Percentiles rank a stretch among this genome's conserved stretches.
Conservation (phyloP, 257 asterid species). For the Fraxinus pennsylvanica region DNA sequence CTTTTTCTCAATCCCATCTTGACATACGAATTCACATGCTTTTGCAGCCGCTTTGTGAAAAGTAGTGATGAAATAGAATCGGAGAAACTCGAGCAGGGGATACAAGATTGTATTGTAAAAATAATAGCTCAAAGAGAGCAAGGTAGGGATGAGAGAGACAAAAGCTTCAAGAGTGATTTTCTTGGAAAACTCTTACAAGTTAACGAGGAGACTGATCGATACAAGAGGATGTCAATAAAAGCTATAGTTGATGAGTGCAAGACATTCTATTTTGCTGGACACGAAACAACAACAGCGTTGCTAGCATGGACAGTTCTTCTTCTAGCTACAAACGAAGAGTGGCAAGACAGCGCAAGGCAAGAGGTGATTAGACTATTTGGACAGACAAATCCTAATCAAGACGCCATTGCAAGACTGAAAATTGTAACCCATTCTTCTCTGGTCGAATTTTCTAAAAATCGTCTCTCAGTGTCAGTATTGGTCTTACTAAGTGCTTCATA, state of each 20-base stretch:
- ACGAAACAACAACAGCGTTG: constrained; percentile 61
- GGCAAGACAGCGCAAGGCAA: constrained; percentile 72
- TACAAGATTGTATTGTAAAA: constrained; percentile 37
- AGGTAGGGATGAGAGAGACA: constrained; percentile 16
- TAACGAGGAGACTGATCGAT: constrained; percentile 16
- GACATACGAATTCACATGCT: neutral
- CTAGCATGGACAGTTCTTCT: constrained; percentile 71
- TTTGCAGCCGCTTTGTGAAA: constrained; percentile 41
- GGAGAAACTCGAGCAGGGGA: constrained; percentile 57
- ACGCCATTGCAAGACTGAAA: constrained; percentile 49
- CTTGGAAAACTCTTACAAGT: constrained; percentile 57
- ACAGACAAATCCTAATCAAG: constrained; percentile 40
- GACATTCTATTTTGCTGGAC: constrained; percentile 75
- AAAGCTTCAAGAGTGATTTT: constrained; percentile 32
- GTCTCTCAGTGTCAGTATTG: neutral
- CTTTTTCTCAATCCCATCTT: neutral
- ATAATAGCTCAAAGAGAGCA: constrained; percentile 44
- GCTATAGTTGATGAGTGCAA: constrained; percentile 79
- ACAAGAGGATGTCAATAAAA: constrained; percentile 41
- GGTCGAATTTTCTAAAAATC: neutral
- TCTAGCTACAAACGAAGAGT: constrained; percentile 49
- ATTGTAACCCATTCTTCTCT: constrained; percentile 36
- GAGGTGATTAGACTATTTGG: constrained; percentile 47
- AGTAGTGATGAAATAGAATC: constrained; percentile 54
- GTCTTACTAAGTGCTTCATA: too few relatives aligned